Base-by-base conservation (phyloP, 2,329 filamentous ascomycete genomes). In the Dryadomyces quercus-mongolicae region DNA sequence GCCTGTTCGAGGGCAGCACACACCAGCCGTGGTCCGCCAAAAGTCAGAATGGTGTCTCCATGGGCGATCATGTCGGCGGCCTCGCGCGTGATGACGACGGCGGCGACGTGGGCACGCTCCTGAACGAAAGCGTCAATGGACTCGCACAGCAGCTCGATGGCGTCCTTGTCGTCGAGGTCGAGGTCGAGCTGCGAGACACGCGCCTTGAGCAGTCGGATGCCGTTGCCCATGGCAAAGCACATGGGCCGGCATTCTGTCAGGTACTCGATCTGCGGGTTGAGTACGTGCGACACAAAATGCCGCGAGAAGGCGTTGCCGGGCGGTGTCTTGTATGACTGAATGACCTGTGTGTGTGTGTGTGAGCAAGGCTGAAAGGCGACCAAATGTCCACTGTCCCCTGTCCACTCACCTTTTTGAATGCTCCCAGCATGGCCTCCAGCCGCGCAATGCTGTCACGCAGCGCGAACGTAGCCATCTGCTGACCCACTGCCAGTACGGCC, bases 171-270 rank as follows among this genome's bases (percentile, higher is more conserved):
- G 34, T 88, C 82, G 1, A 85, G 80, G 61, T 91, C 86, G 44
- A 92, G 89, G 63, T 96, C 90, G 56, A 96, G 84, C 62, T 89
- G 89, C 63, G 88, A 86, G 65, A 98, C 92, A 63, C 89, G 82
- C 49, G 95, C 81, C 74, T 98, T 98, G 51, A 98, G 78, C 77
- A 90, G 92, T 54, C 93, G 82, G 65, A 98, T 95, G 40, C 90
- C 90, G 67, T 97, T 98, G 57, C 93, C 93, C 84, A 97, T 95
- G 58, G 88, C 89, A 69, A 95, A 93, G 60, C 88, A 94, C 71
- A 98, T 87, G 38, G 93, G 91, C n/a, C 93, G 84, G 65, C 91
- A 96, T 61, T 89, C 89, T 57, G 88, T 88, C 57, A 98, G 79
- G 65, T 94, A 96, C 60, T 94, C 90, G 64, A 98, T 96, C 70